Evolutionary conservation across 1,139 yeast species (phyloP), one percentile per base, ranked within the genome.

Genomic region (Nakaseomyces sp.): DNA sequence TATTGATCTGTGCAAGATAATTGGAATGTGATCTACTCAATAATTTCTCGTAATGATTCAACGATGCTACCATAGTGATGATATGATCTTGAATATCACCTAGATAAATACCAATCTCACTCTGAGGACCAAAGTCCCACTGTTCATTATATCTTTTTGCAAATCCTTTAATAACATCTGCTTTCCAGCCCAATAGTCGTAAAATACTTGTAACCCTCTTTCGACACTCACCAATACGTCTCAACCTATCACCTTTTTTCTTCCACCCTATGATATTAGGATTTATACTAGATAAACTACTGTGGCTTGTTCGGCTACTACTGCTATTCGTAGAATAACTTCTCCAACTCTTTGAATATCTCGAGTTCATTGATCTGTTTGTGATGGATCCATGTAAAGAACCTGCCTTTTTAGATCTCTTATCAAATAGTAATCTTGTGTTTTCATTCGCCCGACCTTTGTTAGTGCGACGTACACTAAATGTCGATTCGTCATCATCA

Each of bases 41-140:
- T 42, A 91, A 72, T 66, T 91, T 91, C 58, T 91, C 98, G 63
- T 87, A 91, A 63, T 91, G 98, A 58, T 86, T 87, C 51, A 91
- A 71, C 9, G 95, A 81, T 59, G 91, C 96, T 1, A 87, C 93
- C 98, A 91, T 91, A 3, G 97, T 91, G 16, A 89, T 85, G 13
- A 84, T 81, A 66, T 84, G 95, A 67, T 91, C 98, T 65, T 89
- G 96, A 56, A 89, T 89, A 68, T 88, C 97, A 38, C 93, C 91
- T 42, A 85, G 68, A 61, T 89, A 91, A 80, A 91, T 81, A 5
- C 94, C 95, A 55, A 91, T 81, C 53, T 81, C 88, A 5, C 79
- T 73, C 44, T 83, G 70, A 17, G 89, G 87, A 0, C 85, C 82
- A 35, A 77, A 76, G 41, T 80, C 86, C 76, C 87, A 79, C 40